Base-by-base conservation (phyloP, 495 filamentous ascomycete genomes). In the Peziza echinospora region DNA sequence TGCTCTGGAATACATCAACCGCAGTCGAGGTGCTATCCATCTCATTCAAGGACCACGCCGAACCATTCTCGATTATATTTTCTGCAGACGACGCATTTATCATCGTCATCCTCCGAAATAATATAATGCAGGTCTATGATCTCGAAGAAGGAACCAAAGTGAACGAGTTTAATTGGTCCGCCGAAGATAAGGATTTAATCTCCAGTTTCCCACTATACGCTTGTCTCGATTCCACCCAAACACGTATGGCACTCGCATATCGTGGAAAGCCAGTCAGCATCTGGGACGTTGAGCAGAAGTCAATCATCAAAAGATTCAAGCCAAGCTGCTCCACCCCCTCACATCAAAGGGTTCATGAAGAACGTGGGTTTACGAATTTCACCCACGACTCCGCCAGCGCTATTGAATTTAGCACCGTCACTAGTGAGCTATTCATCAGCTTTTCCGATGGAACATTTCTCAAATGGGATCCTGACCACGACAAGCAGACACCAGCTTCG, bases 351-450 rank as follows among this genome's bases (percentile, higher is more conserved):
- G 26, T 9, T 23, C 3, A 11, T 51, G 2, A 47, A 47, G 5
- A 39, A 24, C 17, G 47, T 44, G 3, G 21, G 45, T 21, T 37
- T 37, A 45, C 49, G 16, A 3, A 47, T 7, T 25, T 45, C 5
- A 8, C 24, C 3, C 47, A 52, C 3, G 50, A 52, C 50, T 49
- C 50, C 11, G 50, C 50, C 3, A 45, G 41, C 42, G 48, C 45
- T 9, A 30, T 52, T 6, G 50, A 52, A n/a, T 50, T 52, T 21
- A 50, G 50, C 3, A 21, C 41, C 3, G 24, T 25, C 5, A 52
- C 50, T 21, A 44, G 44, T 5, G 45, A 52, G 11, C 17, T 52
- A 5, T 24, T 52, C 16, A 48, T 52, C 10, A 46, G 47, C 9
- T 52, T 50, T 25, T 46, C 22, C 0, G 50, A 52, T 5, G 50